A percentile compares a stretch with the other conserved stretches of the same genome.
phyloP scores from a whole-genome alignment of 2,329 filamentous ascomycete genomes.

The Penicillium sp. region DNA sequence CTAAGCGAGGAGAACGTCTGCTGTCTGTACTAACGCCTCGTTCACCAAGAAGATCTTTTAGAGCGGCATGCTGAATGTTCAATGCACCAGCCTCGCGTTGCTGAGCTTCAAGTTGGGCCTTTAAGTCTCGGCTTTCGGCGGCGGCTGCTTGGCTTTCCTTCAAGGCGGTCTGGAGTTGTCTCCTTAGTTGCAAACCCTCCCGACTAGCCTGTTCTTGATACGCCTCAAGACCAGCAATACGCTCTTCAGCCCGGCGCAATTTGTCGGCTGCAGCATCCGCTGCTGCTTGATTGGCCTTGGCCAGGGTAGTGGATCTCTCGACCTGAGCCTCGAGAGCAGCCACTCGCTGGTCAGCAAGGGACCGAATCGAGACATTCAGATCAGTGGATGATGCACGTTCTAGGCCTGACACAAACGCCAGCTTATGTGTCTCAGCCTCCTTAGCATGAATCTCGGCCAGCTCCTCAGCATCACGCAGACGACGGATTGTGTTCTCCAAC shows the following conservation, averaged over 20 bases:
- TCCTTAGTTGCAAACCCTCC: constrained; percentile 83
- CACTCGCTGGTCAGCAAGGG: constrained; percentile 56
- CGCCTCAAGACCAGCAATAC: constrained; percentile 91
- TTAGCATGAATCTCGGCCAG: constrained; percentile 80
- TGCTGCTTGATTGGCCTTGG: constrained; percentile 83
- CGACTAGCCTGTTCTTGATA: constrained; percentile 97
- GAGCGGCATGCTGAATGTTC: constrained; percentile 83
- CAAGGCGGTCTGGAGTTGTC: constrained; percentile 81
- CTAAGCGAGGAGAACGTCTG: constrained; percentile 68
- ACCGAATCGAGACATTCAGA: constrained; percentile 33
- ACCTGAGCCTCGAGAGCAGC: constrained; percentile 76
- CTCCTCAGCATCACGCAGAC: constrained; percentile 81
- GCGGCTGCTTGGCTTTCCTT: constrained; percentile 81
- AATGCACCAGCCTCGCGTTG: constrained; percentile 94
- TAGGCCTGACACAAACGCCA: constrained; percentile 77
- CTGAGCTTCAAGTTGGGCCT: constrained; percentile 77
- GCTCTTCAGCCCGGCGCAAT: constrained; percentile 86
- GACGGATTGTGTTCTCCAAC: constrained; percentile 69
- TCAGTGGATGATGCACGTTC: constrained; percentile 63
- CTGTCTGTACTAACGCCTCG: constrained; percentile 74
- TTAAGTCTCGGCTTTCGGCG: constrained; percentile 75
- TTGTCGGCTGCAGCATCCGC: constrained; percentile 85
- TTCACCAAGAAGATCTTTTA: constrained; percentile 89
- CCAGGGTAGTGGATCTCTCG: constrained; percentile 71
- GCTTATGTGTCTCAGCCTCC: constrained; percentile 81